Percentiles rank a stretch among this genome's conserved stretches.
Evolutionary conservation across 2,329 filamentous ascomycete species (phyloP).

Genomic region (Stenocarpella maydis): DNA sequence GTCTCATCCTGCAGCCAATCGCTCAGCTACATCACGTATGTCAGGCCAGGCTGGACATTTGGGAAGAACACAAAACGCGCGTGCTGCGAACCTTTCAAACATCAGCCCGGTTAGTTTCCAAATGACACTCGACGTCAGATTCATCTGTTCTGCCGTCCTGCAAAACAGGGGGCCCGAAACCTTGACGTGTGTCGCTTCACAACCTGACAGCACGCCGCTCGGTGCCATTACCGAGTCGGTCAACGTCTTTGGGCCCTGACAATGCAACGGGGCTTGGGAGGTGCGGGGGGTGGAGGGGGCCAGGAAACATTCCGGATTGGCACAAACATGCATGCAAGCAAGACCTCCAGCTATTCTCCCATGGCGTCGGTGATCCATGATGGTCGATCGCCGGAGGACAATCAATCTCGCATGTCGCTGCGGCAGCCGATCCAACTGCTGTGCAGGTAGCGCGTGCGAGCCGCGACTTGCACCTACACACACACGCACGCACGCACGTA

Average conservation of each 20-base stretch:
- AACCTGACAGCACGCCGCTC: conserved; percentile 31
- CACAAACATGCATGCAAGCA: conserved; percentile 34
- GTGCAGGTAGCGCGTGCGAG: neutral
- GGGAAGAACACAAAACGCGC: conserved; percentile 29
- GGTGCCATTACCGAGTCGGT: conserved; percentile 26
- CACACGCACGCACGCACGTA: no score
- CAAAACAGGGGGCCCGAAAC: conserved; percentile 31
- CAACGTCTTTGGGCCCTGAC: neutral
- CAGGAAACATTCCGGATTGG: conserved; percentile 35
- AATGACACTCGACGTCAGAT: conserved; percentile 35
- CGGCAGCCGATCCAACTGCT: neutral
- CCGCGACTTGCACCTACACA: neutral
- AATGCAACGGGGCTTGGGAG: neutral
- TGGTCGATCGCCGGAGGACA: neutral
- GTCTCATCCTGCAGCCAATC: conserved; percentile 34
- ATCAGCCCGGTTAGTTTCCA: conserved; percentile 18
- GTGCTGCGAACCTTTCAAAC: conserved; percentile 28
- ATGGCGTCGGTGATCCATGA: neutral
- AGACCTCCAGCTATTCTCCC: neutral
- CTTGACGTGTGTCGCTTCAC: conserved; percentile 30
- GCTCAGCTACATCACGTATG: conserved; percentile 26
- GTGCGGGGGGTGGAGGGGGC: neutral
- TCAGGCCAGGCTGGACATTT: conserved; percentile 20
- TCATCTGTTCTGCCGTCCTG: conserved; percentile 31
- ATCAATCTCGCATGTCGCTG: conserved; percentile 14